Evolutionary conservation across 352 stramenopile genomes (phyloP).

Genomic region (Phytophthora hibernalis): DNA sequence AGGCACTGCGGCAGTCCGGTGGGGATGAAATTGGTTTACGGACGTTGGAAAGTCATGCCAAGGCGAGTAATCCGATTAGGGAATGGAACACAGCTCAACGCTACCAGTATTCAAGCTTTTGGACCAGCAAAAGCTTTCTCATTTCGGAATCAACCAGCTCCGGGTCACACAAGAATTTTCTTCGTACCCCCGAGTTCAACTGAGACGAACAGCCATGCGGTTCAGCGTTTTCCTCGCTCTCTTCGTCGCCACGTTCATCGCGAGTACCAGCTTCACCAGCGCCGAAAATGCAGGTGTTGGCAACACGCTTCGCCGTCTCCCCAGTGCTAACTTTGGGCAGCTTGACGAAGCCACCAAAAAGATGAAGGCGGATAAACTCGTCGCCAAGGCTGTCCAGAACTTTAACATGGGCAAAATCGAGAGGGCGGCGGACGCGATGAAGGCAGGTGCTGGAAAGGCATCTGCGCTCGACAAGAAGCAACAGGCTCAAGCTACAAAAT

Average conservation of each 20-base stretch:
- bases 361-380: not conserved
- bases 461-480: not conserved
- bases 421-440: not conserved
- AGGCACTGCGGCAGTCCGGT: too few species aligned
- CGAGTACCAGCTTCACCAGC: constrained; percentile 1
- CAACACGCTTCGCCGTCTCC: not conserved
- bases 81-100: too few species aligned
- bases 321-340: not conserved
- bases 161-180: not conserved
- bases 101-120: too few species aligned
- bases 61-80: too few species aligned
- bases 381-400: not conserved
- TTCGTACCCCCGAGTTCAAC: not conserved
- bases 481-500: not conserved
- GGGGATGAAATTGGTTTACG: too few species aligned
- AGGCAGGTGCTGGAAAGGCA: not conserved
- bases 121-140: not conserved
- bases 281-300: not conserved
- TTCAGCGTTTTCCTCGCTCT: not conserved
- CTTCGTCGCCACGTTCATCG: not conserved
- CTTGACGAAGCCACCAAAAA: not conserved
- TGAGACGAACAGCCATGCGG: constrained; percentile 2
- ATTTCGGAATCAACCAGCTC: not conserved
- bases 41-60: too few species aligned
- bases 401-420: not conserved